Evolutionary conservation across 208 protist genomes (phyloP), one percentile per base, ranked within the genome.

Genomic region (Trypanosoma scelopori): DNA sequence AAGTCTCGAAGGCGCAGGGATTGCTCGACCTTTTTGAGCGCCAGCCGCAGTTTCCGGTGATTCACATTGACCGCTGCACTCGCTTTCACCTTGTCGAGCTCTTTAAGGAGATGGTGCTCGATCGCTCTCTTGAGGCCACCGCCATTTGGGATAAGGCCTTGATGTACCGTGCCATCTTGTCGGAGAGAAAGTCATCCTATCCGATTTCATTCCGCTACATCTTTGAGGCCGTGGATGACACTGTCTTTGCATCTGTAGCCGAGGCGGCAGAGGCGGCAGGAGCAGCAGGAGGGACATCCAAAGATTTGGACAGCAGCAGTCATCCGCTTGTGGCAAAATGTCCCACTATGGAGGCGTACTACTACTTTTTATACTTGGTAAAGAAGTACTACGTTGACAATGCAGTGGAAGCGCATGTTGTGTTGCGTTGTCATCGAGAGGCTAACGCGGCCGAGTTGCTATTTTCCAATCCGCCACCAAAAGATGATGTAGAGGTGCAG

Each of bases 81-180:
- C 82, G 85, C 30, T 87, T 76, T 55, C 89, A 95, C 65, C 53
- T 92, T 15, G 82, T 88, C 50, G 84, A 95, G 65, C 78, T 95
- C 13, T 91, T 92, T 60, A 91, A 95, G 70, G 74, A 87, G 35
- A 76, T 92, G 55, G 76, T 95, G 41, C 66, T 95, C 18, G 76
- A 92, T 48, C 76, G 79, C 23, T 76, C 77, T 16, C 71, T 89
- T 51, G 78, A 84, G 32, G 57, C 81, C 43, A 65, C 51, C 25
- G 72, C 79, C 55, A 70, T 94, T 25, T 95, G 89, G 86, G 89
- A 92, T 63, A 92, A 91, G 74, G 89, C 89, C 11, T 73, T 95
- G 39, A 64, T 92, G 18, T 95, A 92, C 62, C 79, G 84, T 25
- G 89, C 89, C 18, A 88, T 95, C 59, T 55, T 95, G 2, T 48